Evolutionary conservation across 768 basidiomycete genomes (phyloP), one percentile per base, ranked within the genome.

Genomic region (Favolaschia claudopus): DNA sequence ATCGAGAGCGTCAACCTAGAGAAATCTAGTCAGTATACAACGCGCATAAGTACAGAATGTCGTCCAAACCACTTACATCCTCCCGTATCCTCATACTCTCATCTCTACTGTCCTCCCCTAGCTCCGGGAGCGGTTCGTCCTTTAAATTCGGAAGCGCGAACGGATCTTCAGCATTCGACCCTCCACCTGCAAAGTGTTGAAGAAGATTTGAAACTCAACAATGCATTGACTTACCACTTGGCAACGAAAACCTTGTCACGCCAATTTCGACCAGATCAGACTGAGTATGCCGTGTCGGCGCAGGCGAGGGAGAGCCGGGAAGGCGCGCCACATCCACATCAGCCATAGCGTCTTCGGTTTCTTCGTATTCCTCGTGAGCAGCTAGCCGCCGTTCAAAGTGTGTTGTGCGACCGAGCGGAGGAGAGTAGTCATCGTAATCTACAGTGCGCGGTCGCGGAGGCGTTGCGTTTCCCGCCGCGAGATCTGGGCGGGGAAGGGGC

Each of bases 281-380:
- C 36, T 42, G 45, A 9, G 40, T 20, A 27, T 38, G 20, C 32
- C 54, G 62, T 13, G 64, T 50, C 59, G 76, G 79, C 15, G 76
- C 70, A 1, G 82, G 82, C 17, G 79, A 82, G 7, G 83, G 83
- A 4, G 82, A 83, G 1, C 82, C 81, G 27, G 83, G 82, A 12
- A 82, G 71, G 73, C 78, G 77, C 29, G 70, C 70, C 15, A 80
- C 69, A 51, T 82, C 80, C 43, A 36, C 53, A n/a, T 55, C 60
- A 51, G 82, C 80, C 43, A 36, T 48, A n/a, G 50, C 60, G 3
- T 53, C 44, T 15, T 79, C 81, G 7, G 75, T 68, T 27, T 77
- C 74, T 7, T 66, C 68, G 2, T 50, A 31, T 5, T 66, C 64
- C 29, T 55, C 59, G 27, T 38, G 34, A 32, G 69, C 69, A 32